Percentiles rank a stretch among this genome's conserved stretches.
Evolutionary conservation across 257 asterid species (phyloP).

Genomic region (Solanum chilense): DNA sequence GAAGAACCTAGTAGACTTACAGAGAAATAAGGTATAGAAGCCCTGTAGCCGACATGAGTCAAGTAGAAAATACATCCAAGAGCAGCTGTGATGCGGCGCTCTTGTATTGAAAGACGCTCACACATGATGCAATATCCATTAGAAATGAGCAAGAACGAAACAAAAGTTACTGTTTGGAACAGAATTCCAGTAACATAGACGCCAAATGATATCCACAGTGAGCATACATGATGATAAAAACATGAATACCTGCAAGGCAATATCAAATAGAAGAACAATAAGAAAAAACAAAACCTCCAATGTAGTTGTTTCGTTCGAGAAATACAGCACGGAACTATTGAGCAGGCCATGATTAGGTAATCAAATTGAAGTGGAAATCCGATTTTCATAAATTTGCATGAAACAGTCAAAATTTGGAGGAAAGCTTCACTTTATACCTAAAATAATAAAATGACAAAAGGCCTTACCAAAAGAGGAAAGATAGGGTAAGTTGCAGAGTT

Average conservation of each 20-base stretch:
- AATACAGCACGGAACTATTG: not conserved
- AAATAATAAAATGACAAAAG: not conserved
- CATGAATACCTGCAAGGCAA: slow-evolving; percentile 61
- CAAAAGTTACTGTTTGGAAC: slow-evolving; percentile 53
- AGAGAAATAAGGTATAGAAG: slow-evolving; percentile 72
- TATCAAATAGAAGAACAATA: not conserved
- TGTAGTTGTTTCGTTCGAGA: not conserved
- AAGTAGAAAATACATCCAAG: slow-evolving; percentile 60
- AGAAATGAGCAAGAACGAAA: slow-evolving; percentile 64
- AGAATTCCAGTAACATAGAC: slow-evolving; percentile 68
- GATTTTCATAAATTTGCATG: not conserved
- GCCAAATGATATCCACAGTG: slow-evolving; percentile 90
- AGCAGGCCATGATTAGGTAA: not conserved
- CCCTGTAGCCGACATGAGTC: slow-evolving; percentile 77
- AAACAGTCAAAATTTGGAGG: not conserved
- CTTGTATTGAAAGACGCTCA: slow-evolving; percentile 54
- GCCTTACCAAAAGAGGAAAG: slow-evolving; percentile 77
- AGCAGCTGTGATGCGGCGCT: slow-evolving; percentile 52
- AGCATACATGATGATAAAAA: slow-evolving; percentile 45
- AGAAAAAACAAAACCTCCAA: not conserved
- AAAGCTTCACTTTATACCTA: not conserved
- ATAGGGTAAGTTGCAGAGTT: slow-evolving; percentile 60
- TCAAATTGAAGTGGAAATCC: not conserved
- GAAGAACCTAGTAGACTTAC: slow-evolving; percentile 29
- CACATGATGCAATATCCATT: slow-evolving; percentile 79